A percentile compares a stretch with the other conserved stretches of the same genome.
phyloP scores from a whole-genome alignment of 176 grass and related monocot species.

The Oryza meyeriana region DNA sequence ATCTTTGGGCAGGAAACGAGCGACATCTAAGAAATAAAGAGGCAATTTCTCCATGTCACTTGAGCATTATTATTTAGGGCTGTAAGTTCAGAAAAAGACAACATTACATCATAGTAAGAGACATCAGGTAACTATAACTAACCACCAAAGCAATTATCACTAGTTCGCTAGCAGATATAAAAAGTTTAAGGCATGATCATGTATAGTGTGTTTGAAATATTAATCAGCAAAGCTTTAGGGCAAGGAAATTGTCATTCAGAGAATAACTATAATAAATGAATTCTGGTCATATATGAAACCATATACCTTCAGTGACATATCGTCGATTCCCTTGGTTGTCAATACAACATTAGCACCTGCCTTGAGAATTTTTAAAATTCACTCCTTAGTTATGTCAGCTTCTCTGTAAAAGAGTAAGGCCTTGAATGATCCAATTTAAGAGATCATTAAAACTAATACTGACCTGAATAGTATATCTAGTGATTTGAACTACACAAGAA shows the following conservation, averaged over 20 bases:
- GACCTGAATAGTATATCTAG: neutral
- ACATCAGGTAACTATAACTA: neutral
- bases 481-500: neutral
- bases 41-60: conserved; percentile 35
- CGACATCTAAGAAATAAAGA: conserved; percentile 32
- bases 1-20: neutral
- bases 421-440: neutral
- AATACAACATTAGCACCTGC: conserved; percentile 82
- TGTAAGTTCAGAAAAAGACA: neutral
- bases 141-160: neutral
- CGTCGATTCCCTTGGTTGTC: conserved; percentile 92
- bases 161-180: neutral
- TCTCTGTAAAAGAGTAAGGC: conserved; percentile 40
- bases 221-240: neutral
- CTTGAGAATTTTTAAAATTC: conserved; percentile 79
- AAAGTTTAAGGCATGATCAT: neutral
- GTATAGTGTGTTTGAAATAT: neutral
- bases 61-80: neutral
- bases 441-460: neutral
- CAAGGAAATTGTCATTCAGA: neutral
- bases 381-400: conserved; percentile 86
- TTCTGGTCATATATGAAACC: conserved; percentile 8
- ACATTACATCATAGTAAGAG: neutral
- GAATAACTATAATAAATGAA: neutral
- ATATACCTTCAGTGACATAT: conserved; percentile 85